phyloP scores from a whole-genome alignment of 2,329 filamentous ascomycete genomes.

The Fusarium anthophilum region DNA sequence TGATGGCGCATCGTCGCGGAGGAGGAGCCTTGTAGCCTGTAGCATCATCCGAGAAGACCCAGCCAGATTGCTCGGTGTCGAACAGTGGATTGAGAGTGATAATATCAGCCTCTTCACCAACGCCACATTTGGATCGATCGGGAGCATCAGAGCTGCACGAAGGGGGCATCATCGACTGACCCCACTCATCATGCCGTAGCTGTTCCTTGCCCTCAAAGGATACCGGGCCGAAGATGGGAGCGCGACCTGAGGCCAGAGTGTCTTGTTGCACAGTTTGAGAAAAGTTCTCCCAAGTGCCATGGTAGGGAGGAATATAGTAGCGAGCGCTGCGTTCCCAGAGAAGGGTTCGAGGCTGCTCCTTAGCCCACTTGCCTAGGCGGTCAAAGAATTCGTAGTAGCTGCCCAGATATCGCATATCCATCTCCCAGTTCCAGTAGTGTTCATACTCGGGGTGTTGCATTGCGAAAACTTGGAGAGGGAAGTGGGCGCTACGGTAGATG shows the following conservation, averaged over 20 bases:
- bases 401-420: slow-evolving; percentile 72
- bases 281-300: slow-evolving; percentile 79
- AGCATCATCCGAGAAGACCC: slow-evolving; percentile 76
- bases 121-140: slow-evolving; percentile 66
- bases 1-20: slow-evolving; percentile 76
- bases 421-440: slow-evolving; percentile 77
- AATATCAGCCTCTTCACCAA: slow-evolving; percentile 77
- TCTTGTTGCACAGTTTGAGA: slow-evolving; percentile 70
- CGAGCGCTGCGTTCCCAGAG: slow-evolving; percentile 81
- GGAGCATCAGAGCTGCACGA: slow-evolving; percentile 62
- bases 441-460: slow-evolving; percentile 71
- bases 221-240: slow-evolving; percentile 76
- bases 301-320: slow-evolving; percentile 78
- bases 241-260: slow-evolving; percentile 59
- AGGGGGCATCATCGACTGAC: slow-evolving; percentile 62
- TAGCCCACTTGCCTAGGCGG: slow-evolving; percentile 72
- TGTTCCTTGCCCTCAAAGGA: slow-evolving; percentile 58
- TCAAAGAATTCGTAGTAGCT: slow-evolving; percentile 79
- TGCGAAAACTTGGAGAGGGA: slow-evolving; percentile 72
- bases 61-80: slow-evolving; percentile 74
- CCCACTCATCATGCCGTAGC: slow-evolving; percentile 62
- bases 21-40: slow-evolving; percentile 73
- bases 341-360: slow-evolving; percentile 73
- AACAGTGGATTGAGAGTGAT: slow-evolving; percentile 83
- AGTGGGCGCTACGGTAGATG: slow-evolving; percentile 73